Evolutionary conservation across 148 eudicot species (phyloP).

Genomic region (Rhododendron molle): DNA sequence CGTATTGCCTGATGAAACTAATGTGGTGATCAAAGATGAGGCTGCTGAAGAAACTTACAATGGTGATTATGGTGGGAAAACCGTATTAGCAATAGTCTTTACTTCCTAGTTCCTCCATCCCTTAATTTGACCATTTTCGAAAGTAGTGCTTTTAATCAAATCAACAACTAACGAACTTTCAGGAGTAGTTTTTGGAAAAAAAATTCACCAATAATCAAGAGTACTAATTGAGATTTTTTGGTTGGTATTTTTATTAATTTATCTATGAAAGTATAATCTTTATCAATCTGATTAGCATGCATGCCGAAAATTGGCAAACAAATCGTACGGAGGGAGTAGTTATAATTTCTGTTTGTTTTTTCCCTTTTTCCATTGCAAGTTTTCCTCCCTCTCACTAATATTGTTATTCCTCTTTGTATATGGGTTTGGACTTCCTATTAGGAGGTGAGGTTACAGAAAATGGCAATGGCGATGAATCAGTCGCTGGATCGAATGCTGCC

Average conservation of each 20-base stretch:
- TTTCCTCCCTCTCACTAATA: background rate
- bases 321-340: background rate
- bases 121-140: background rate
- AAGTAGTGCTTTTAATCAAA: background rate
- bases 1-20: constrained; percentile 24
- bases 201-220: background rate
- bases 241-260: background rate
- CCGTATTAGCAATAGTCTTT: constrained; percentile 31
- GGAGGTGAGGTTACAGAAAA: constrained; percentile 54
- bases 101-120: background rate
- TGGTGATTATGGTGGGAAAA: constrained; percentile 28
- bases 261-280: background rate
- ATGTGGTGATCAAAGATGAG: constrained; percentile 34
- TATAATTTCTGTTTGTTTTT: background rate
- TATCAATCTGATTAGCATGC: background rate
- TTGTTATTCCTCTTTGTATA: background rate
- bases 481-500: constrained; percentile 27
- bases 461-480: constrained; percentile 51
- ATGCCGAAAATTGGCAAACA: background rate
- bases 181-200: background rate
- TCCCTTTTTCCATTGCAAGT: background rate
- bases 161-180: background rate
- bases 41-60: constrained; percentile 36
- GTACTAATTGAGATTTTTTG: background rate
- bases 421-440: constrained; percentile 13